These are phyloP conservation scores for Plantago ovata DNA, from an alignment of 257 asterid species.

Conservation along the genomic window DNA sequence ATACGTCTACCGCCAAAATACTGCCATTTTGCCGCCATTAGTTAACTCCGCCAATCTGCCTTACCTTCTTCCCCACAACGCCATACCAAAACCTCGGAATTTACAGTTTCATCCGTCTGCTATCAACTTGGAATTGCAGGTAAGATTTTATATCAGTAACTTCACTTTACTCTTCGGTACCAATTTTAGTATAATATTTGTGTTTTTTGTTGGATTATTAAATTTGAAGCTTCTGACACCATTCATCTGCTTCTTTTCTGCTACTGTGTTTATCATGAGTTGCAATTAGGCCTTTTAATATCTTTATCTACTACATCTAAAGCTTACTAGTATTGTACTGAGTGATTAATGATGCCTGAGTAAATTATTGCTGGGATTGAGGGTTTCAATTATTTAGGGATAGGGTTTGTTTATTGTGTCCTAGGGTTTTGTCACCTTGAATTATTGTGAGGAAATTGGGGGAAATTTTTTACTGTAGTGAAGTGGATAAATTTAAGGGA, in stretches of 20 bases:
- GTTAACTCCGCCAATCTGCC: too few relatives aligned
- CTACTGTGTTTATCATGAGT: background rate
- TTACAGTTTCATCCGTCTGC: background rate
- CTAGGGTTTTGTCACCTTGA: background rate
- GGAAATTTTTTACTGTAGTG: too few relatives aligned
- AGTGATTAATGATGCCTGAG: constrained; percentile 5
- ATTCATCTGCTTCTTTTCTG: background rate
- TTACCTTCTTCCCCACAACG: too few relatives aligned
- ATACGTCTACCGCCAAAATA: too few relatives aligned
- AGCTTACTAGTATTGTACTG: background rate
- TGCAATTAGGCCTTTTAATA: background rate
- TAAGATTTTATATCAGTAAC: background rate
- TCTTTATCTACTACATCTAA: background rate
- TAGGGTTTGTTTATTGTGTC: background rate
- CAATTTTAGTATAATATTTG: background rate
- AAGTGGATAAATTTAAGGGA: too few relatives aligned
- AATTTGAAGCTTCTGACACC: background rate
- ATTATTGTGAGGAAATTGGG: too few relatives aligned
- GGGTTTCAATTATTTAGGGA: background rate
- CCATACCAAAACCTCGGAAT: too few relatives aligned
- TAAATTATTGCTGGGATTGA: background rate
- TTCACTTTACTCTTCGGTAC: background rate
- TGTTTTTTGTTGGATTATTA: background rate
- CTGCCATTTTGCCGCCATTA: too few relatives aligned
- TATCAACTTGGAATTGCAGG: background rate